Conservation (phyloP, 169 alveolate species). For the Sarcocystis neurona region DNA sequence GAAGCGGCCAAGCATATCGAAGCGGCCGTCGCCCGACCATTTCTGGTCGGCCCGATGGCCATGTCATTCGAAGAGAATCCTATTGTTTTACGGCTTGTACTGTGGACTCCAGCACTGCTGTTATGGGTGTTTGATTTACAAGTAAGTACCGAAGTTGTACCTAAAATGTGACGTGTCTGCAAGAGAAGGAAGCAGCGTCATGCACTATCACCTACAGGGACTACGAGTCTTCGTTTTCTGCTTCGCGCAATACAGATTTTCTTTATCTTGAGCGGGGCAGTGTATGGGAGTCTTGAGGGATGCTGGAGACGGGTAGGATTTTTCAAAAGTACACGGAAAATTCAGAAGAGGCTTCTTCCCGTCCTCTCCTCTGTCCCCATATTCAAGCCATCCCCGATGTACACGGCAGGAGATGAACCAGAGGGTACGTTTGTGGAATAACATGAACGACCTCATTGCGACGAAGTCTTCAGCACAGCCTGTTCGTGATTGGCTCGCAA, state of each 20-base stretch:
- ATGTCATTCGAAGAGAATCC: constrained; percentile 41
- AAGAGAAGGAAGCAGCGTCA: neutral
- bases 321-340: constrained; percentile 49
- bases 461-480: no score
- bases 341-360: constrained; percentile 61
- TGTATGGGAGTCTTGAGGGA: constrained; percentile 61
- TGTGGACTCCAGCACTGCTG: constrained; percentile 61
- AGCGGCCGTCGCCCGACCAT: constrained; percentile 50
- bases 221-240: neutral
- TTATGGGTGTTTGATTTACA: constrained; percentile 63
- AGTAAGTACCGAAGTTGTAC: constrained; percentile 4
- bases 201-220: neutral
- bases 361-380: constrained; percentile 39
- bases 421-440: no score
- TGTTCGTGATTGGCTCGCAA: no score
- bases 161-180: neutral
- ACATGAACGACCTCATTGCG: no score
- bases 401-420: no score
- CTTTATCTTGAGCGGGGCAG: constrained; percentile 47
- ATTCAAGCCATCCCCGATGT: no score
- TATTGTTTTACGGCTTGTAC: constrained; percentile 21
- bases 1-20: constrained; percentile 58
- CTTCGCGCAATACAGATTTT: constrained; percentile 39
- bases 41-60: constrained; percentile 19
- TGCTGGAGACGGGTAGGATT: constrained; percentile 61